Evolutionary conservation across 2,329 filamentous ascomycete genomes (phyloP).

Genomic region (Pseudocercospora musae): DNA sequence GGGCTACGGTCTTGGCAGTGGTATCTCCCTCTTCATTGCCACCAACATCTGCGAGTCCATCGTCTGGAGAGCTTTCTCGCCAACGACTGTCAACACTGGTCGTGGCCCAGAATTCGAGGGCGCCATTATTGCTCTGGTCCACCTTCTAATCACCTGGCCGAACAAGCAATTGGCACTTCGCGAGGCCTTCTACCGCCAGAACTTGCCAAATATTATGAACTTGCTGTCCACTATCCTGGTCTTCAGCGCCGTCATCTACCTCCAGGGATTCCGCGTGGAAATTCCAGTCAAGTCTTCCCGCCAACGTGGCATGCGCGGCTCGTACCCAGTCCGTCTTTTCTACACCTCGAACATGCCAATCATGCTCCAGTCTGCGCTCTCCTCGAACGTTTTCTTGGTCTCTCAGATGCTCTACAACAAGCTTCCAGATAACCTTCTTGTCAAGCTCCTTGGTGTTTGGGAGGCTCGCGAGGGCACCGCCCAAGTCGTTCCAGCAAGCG

Average conservation of each 20-base stretch:
- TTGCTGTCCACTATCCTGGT: constrained; percentile 86
- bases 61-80: constrained; percentile 99
- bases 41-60: constrained; percentile 99
- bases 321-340: constrained; percentile 97
- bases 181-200: constrained; percentile 99
- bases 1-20: constrained; percentile 96
- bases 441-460: constrained; percentile 97
- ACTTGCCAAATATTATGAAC: constrained; percentile 98
- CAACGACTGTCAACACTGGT: constrained; percentile 98
- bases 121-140: constrained; percentile 95
- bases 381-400: constrained; percentile 98
- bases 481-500: constrained; percentile 89
- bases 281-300: constrained; percentile 99
- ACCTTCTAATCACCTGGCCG: constrained; percentile 96
- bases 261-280: constrained; percentile 85
- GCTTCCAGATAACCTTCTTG: constrained; percentile 97
- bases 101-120: constrained; percentile 99
- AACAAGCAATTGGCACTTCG: constrained; percentile 98
- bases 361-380: constrained; percentile 98
- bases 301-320: constrained; percentile 96
- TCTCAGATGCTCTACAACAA: constrained; percentile 99
- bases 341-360: constrained; percentile 99
- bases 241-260: constrained; percentile 98
- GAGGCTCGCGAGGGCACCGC: constrained; percentile 94
- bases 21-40: constrained; percentile 98